These are phyloP conservation scores for Cyclotella choctawhatcheeana DNA, from an alignment of 108 stramenopile genomes.

Conservation along the genomic window DNA sequence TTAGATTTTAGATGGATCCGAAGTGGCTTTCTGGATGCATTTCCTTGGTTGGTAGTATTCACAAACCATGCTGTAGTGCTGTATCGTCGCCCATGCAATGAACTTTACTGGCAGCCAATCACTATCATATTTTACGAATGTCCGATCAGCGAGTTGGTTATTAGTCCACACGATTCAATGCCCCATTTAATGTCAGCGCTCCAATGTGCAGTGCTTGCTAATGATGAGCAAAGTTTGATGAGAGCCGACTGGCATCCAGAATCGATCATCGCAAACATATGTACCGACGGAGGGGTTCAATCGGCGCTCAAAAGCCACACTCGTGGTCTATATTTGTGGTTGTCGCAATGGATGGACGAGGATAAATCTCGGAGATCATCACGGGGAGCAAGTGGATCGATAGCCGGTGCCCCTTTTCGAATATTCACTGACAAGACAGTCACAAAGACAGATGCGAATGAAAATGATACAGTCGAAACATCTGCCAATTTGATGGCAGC, in stretches of 20 bases:
- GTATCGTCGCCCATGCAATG: conserved; percentile 54
- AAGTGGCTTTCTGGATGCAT: conserved; percentile 71
- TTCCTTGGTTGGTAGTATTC: conserved; percentile 69
- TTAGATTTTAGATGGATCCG: conserved; percentile 71
- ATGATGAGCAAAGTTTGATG: conserved; percentile 54
- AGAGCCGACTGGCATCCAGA: conserved; percentile 85
- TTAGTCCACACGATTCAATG: conserved; percentile 54
- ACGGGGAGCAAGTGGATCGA: conserved; percentile 47
- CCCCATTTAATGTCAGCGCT: conserved; percentile 64
- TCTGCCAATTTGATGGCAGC: conserved; percentile 51
- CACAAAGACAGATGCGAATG: conserved; percentile 12
- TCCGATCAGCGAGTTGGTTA: conserved; percentile 3
- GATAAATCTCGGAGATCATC: conserved; percentile 46
- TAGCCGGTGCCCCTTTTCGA: conserved; percentile 58
- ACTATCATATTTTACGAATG: conserved; percentile 52
- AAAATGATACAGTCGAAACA: conserved; percentile 19
- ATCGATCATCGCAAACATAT: conserved; percentile 69
- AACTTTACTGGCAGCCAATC: conserved; percentile 57
- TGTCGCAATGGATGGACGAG: conserved; percentile 57
- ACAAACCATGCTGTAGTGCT: conserved; percentile 55
- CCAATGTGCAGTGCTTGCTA: conserved; percentile 46
- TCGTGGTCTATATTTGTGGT: conserved; percentile 56
- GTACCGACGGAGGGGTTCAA: conserved; percentile 58
- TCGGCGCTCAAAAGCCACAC: conserved; percentile 54
- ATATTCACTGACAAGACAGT: conserved; percentile 34